Evolutionary conservation across 139 green algal genomes (phyloP), one percentile per base, ranked within the genome.

Genomic region (Picochlorum sp.): DNA sequence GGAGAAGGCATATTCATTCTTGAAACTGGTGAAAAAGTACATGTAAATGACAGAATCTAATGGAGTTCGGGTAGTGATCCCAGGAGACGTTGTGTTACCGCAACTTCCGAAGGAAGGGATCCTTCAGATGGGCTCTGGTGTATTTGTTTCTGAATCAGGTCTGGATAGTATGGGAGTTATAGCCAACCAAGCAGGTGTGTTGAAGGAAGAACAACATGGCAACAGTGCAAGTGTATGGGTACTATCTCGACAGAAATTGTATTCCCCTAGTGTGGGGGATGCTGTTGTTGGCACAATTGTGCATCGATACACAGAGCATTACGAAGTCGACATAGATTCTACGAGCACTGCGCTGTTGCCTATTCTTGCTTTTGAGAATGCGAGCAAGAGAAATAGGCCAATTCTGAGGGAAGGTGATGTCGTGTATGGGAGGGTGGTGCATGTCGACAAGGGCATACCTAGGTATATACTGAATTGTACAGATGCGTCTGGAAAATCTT

Each of bases 351-450:
- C 81, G 11, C 57, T 81, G 38, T 74, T 96, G 54, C 85, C 85
- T 1, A 75, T 86, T 52, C 81, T 94, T 8, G 80, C 83, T 0
- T 96, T 95, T 63, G 88, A 95, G 54, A 82, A 82, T 3, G 89
- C 83, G 44, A 94, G 86, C 1, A 74, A 81, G 30, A 75, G 88
- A 26, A 96, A 93, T 74, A 71, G 85, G 3, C 89, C 89, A 31
- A 81, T 83, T 44, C 60, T 92, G 4, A 66, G 82, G 67, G 51
- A 61, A 26, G 88, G 88, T 0, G 88, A 96, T 63, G 13, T 89
- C 3, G 81, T 96, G 15, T 92, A 88, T 62, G 76, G 71, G 2
- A 74, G 86, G 0, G 84, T 96, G 2, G 75, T 79, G 11, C 26
- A 63, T 2, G 82, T 88, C 0, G 44, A 82, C 51, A 65, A 75